phyloP scores from a whole-genome alignment of 2,329 filamentous ascomycete genomes.

The Xylaria polymorpha region DNA sequence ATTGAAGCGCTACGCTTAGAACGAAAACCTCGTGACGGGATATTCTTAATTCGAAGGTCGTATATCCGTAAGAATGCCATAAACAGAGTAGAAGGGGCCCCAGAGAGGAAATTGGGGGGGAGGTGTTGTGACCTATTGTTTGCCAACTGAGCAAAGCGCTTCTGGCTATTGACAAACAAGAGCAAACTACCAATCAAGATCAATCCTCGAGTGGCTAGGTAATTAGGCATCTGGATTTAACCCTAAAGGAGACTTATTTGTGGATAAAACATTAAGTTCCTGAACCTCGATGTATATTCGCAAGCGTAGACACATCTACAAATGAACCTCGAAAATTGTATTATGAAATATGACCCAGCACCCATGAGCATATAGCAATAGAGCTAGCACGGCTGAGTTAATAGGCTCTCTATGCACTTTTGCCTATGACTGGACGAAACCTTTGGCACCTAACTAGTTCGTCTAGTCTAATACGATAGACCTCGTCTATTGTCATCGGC shows the following conservation, averaged over 20 bases:
- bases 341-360: background rate
- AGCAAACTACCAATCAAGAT: background rate
- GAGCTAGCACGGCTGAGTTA: background rate
- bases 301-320: background rate
- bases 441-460: background rate
- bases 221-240: background rate
- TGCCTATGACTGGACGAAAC: background rate
- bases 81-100: too few species aligned
- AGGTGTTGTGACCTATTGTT: too few species aligned
- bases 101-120: too few species aligned
- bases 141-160: too few species aligned
- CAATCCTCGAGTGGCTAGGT: background rate
- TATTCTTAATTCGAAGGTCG: too few species aligned
- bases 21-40: too few species aligned
- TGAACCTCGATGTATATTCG: background rate
- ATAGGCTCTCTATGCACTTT: background rate
- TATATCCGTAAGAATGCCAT: too few species aligned
- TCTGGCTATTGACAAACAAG: background rate
- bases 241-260: background rate
- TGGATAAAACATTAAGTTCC: background rate
- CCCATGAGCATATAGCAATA: background rate
- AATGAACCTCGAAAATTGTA: background rate
- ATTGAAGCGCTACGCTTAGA: too few species aligned
- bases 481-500: too few species aligned
- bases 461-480: background rate